These are phyloP conservation scores for Starmera dryadoides DNA, from an alignment of 805 yeast genomes.

Conservation along the genomic window DNA sequence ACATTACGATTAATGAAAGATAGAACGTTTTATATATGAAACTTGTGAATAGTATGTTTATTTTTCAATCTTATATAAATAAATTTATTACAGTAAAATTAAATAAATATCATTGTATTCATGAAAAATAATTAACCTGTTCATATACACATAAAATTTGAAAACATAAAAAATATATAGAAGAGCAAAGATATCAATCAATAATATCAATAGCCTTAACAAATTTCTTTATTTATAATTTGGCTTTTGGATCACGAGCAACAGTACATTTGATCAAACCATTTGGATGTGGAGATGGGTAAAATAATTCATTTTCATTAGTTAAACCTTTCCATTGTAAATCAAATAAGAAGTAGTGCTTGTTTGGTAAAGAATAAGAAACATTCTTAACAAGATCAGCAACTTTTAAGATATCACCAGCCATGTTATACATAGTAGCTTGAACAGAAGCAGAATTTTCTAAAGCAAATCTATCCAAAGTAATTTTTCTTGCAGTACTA, in stretches of 20 bases:
- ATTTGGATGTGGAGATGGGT: conserved; percentile 89
- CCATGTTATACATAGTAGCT: conserved; percentile 95
- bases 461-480: conserved; percentile 70
- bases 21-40: no score
- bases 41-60: no score
- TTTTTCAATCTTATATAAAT: no score
- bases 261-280: conserved; percentile 88
- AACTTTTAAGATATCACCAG: conserved; percentile 54
- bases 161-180: neutral
- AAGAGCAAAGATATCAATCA: neutral
- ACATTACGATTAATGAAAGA: no score
- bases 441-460: conserved; percentile 94
- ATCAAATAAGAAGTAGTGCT: conserved; percentile 80
- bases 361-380: conserved; percentile 78
- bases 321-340: conserved; percentile 78
- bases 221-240: conserved; percentile 29
- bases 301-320: conserved; percentile 77
- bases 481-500: conserved; percentile 54
- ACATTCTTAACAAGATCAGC: conserved; percentile 58
- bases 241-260: conserved; percentile 56
- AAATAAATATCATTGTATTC: no score
- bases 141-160: neutral
- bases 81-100: no score
- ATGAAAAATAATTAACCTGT: no score
- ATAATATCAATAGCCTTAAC: no score